Conservation (phyloP, 2,329 filamentous ascomycete species). For the Setomelanomma holmii region DNA sequence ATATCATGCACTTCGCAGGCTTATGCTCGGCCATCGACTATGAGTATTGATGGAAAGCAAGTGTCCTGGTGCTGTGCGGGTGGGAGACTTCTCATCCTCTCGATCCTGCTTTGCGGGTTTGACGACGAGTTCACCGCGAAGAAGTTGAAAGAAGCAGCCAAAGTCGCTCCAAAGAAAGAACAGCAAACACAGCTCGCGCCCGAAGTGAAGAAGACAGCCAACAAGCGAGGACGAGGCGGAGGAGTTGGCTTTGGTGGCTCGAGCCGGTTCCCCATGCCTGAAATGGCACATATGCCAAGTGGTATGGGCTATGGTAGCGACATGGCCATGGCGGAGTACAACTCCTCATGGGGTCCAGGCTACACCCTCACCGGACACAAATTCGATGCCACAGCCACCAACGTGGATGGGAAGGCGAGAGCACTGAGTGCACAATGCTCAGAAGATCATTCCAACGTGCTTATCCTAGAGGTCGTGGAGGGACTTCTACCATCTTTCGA, state of each 20-base stretch:
- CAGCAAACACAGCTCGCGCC: not conserved
- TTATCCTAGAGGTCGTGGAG: constrained; percentile 23
- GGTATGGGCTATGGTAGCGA: constrained; percentile 20
- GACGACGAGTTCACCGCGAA: constrained; percentile 34
- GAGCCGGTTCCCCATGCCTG: not conserved
- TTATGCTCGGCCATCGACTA: constrained; percentile 1
- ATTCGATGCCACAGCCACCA: not conserved
- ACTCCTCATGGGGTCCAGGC: not conserved
- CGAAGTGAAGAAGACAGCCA: constrained; percentile 2
- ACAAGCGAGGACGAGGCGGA: not conserved
- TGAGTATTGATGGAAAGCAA: constrained; percentile 10
- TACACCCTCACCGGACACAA: constrained; percentile 1
- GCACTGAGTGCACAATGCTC: constrained; percentile 17
- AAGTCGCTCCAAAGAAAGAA: not conserved
- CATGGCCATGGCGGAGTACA: not conserved
- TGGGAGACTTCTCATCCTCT: constrained; percentile 44
- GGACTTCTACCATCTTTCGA: constrained; percentile 35
- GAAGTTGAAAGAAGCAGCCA: constrained; percentile 12
- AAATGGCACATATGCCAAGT: constrained; percentile 6
- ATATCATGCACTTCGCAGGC: constrained; percentile 21
- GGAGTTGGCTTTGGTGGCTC: constrained; percentile 13
- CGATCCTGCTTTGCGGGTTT: constrained; percentile 48
- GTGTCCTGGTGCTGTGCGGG: constrained; percentile 46
- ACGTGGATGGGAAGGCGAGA: constrained; percentile 2
- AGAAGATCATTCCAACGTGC: constrained; percentile 16